Conservation (phyloP, 495 filamentous ascomycete species). For the Pyrenula aspistea region DNA sequence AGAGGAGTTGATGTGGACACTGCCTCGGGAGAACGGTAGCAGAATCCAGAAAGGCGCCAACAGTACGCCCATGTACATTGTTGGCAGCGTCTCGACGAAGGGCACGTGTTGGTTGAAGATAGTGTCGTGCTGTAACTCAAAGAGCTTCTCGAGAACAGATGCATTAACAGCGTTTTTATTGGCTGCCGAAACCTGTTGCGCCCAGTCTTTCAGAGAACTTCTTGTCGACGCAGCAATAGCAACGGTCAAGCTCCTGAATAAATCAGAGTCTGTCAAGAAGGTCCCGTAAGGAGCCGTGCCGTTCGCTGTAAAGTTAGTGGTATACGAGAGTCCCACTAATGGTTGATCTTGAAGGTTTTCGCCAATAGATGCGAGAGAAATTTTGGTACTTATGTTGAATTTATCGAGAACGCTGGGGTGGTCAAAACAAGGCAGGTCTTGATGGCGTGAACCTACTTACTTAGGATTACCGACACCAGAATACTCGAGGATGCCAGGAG, state of each 20-base stretch:
- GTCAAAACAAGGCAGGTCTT: too few relatives aligned
- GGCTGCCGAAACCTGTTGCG: conserved; percentile 12
- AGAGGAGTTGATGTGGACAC: conserved; percentile 36
- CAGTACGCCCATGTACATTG: too few relatives aligned
- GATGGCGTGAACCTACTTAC: too few relatives aligned
- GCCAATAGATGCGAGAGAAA: too few relatives aligned
- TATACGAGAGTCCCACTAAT: too few relatives aligned
- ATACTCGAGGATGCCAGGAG: conserved; percentile 46
- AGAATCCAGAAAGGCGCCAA: too few relatives aligned
- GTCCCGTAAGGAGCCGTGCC: too few relatives aligned
- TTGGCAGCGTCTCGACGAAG: conserved; percentile 25
- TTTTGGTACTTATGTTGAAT: too few relatives aligned
- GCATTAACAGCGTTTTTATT: conserved; percentile 15
- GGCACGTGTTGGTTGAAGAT: conserved; percentile 31
- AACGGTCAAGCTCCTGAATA: conserved; percentile 9
- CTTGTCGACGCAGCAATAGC: conserved; percentile 13
- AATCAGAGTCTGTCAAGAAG: too few relatives aligned
- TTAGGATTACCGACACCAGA: conserved; percentile 53
- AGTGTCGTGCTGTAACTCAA: conserved; percentile 28
- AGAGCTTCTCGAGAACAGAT: conserved; percentile 18
- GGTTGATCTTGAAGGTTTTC: too few relatives aligned
- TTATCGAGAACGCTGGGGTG: too few relatives aligned
- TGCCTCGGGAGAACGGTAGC: conserved; percentile 48
- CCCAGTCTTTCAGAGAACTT: conserved; percentile 17
- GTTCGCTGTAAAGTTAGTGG: too few relatives aligned